phyloP scores from a whole-genome alignment of 352 stramenopile species.

The Globisporangium mamillatum region DNA sequence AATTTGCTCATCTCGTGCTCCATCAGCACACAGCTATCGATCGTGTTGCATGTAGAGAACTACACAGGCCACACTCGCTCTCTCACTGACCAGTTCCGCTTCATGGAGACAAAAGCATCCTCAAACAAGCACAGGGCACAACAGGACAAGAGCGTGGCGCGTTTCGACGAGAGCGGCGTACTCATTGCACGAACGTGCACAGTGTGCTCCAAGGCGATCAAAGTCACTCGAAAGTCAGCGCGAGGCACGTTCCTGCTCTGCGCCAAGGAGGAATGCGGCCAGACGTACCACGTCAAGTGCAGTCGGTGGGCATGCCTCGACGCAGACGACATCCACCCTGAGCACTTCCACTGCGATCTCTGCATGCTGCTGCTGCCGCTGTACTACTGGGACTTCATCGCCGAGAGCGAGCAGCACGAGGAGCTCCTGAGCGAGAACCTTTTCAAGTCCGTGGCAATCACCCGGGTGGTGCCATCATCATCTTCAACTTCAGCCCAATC shows the following conservation, averaged over 20 bases:
- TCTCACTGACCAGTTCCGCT: conserved; percentile 44
- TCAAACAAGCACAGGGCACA: conserved; percentile 7
- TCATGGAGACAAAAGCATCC: conserved; percentile 12
- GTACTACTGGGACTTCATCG: conserved; percentile 72
- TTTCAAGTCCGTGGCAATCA: conserved; percentile 43
- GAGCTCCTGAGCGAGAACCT: conserved; percentile 43
- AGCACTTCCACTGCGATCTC: conserved; percentile 47
- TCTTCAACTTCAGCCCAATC: not conserved
- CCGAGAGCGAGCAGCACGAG: conserved; percentile 30
- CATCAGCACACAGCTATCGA: conserved; percentile 37
- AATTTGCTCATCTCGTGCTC: conserved; percentile 51
- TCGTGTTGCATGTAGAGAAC: conserved; percentile 61
- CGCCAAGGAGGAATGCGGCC: conserved; percentile 42
- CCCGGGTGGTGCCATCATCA: conserved; percentile 10
- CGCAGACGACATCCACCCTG: conserved; percentile 20
- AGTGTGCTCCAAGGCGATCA: conserved; percentile 51
- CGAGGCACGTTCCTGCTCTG: conserved; percentile 37
- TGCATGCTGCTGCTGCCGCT: conserved; percentile 34
- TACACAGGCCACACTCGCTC: conserved; percentile 40
- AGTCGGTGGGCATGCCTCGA: conserved; percentile 56
- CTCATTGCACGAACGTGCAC: conserved; percentile 48
- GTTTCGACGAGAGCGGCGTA: conserved; percentile 59
- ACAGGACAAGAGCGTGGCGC: conserved; percentile 34
- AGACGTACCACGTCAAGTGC: conserved; percentile 64
- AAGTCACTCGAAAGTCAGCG: conserved; percentile 24